Evolutionary conservation across 257 asterid species (phyloP), one percentile per base, ranked within the genome.

Genomic region (Petunia axillaris): DNA sequence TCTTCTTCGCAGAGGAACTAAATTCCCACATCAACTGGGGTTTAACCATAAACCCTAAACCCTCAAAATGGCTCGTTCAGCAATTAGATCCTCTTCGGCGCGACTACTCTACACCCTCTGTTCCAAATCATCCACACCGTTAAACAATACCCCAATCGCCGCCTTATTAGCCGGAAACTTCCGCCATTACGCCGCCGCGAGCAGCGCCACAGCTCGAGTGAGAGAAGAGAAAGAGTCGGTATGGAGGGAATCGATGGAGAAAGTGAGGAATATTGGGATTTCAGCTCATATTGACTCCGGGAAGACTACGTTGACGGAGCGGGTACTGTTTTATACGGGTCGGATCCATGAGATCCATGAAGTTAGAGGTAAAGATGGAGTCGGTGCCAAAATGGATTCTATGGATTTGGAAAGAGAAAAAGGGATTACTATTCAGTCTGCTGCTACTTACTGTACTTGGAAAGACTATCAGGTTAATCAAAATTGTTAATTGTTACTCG

Each of bases 401-500:
- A 96, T 94, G 99, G 99, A 94, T 85, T 90, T 96, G 88, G 99
- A 96, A 89, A 90, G 99, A 77, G 99, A 96, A 84, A 96, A 96
- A 81, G 99, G 99, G 86, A 96, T 96, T 76, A 95, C 99, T 36
- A 95, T 96, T 44, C 98, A 96, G 80, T 94, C 99, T 16, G 99
- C 99, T 53, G 99, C 99, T 64, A 96, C 99, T 8, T 94, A 94
- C 82, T 96, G 99, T 82, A 91, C 84, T 83, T 96, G 99, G 98
- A 92, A 87, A 82, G 98, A 90, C 82, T 94, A 88, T 81, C 98
- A 95, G 98, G 99, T 89, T 25, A 25, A 58, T 62, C 41, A 40
- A 53, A 48, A 48, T 8, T 25, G 25, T 25, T 25, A 25, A 25
- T 25, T 25, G 25, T 25, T 25, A 25, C 25, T 25, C 25, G 25